Evolutionary conservation across 345 rosid genomes (phyloP).

Genomic region (Populus davidiana): DNA sequence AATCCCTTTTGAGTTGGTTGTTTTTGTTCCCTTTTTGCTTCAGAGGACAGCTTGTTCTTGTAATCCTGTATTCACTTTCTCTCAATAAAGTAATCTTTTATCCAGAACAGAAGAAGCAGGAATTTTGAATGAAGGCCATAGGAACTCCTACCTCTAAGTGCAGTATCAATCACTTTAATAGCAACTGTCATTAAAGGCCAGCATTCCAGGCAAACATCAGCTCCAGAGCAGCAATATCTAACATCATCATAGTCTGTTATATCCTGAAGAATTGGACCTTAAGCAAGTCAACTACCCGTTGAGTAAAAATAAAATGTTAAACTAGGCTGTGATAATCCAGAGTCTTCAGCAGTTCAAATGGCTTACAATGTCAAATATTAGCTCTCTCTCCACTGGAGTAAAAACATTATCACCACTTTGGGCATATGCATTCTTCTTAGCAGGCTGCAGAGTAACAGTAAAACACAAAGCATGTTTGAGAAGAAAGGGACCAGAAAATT

Average conservation of each 20-base stretch:
- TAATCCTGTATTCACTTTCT: too few relatives aligned
- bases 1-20: too few relatives aligned
- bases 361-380: constrained; percentile 84
- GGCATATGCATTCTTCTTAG: constrained; percentile 72
- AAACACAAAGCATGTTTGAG: neutral
- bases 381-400: constrained; percentile 85
- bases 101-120: too few relatives aligned
- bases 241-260: constrained; percentile 89
- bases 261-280: constrained; percentile 48
- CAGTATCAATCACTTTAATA: constrained; percentile 78
- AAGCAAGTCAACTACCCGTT: constrained; percentile 17
- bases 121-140: neutral
- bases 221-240: constrained; percentile 92
- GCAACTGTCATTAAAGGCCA: constrained; percentile 91
- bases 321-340: neutral
- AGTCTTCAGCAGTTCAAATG: neutral
- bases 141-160: constrained; percentile 65
- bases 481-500: neutral
- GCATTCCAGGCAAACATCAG: constrained; percentile 85
- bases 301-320: neutral
- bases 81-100: too few relatives aligned
- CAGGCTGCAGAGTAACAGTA: constrained; percentile 47
- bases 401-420: constrained; percentile 72
- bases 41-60: too few relatives aligned
- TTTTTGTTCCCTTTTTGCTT: too few relatives aligned